These are phyloP conservation scores for Calonectria multiphialidica DNA, from an alignment of 2,329 filamentous ascomycete species.

Conservation along the genomic window DNA sequence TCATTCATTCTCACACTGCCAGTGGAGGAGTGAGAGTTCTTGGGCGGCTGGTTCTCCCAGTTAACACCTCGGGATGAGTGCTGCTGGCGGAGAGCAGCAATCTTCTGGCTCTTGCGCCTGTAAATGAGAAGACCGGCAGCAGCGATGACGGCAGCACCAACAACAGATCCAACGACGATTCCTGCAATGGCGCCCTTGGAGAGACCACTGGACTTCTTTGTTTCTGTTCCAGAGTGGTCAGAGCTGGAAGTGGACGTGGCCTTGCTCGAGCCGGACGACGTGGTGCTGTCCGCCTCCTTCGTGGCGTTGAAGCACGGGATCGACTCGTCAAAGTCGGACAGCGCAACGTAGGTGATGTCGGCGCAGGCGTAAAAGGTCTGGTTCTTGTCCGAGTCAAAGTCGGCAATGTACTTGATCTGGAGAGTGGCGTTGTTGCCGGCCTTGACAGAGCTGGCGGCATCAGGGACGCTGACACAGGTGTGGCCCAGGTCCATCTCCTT, in stretches of 20 bases:
- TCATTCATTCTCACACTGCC: slow-evolving; percentile 22
- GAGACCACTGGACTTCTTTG: slow-evolving; percentile 53
- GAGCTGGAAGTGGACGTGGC: slow-evolving; percentile 30
- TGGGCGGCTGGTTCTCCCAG: slow-evolving; percentile 24
- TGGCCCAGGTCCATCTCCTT: slow-evolving; percentile 57
- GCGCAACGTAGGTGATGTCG: slow-evolving; percentile 58
- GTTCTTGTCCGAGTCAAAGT: slow-evolving; percentile 54
- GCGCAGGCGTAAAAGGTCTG: slow-evolving; percentile 63
- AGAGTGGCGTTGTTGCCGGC: slow-evolving; percentile 60
- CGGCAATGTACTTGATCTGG: slow-evolving; percentile 60
- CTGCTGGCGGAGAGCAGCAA: slow-evolving; percentile 17
- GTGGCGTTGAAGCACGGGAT: slow-evolving; percentile 60
- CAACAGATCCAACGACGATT: slow-evolving; percentile 77
- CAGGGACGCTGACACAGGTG: slow-evolving; percentile 56
- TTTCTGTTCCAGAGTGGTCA: slow-evolving; percentile 1
- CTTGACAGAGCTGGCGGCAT: slow-evolving; percentile 49
- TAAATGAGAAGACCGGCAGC: slow-evolving; percentile 70
- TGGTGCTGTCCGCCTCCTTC: slow-evolving; percentile 27
- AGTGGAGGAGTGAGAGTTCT: slow-evolving; percentile 19
- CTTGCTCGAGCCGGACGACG: slow-evolving; percentile 1
- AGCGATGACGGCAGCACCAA: slow-evolving; percentile 71
- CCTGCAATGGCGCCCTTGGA: slow-evolving; percentile 80
- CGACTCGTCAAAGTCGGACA: slow-evolving; percentile 46
- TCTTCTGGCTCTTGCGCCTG: slow-evolving; percentile 41
- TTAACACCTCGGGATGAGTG: slow-evolving; percentile 25